phyloP scores from a whole-genome alignment of 805 yeast genomes.

The Ogataea populi-albae region DNA sequence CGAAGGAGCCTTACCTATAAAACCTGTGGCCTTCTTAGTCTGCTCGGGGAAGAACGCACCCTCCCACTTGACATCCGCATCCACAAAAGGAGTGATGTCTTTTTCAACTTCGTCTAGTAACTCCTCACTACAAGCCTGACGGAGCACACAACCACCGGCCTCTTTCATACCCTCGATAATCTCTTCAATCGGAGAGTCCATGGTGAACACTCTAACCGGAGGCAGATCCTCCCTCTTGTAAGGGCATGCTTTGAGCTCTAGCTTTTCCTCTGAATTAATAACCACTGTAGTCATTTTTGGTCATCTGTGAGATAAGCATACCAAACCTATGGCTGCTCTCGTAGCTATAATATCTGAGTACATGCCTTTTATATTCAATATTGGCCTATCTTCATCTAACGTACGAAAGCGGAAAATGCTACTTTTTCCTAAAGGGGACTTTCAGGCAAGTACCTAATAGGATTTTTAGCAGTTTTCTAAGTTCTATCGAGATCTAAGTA shows the following conservation, averaged over 20 bases:
- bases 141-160: constrained; percentile 27
- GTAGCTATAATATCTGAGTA: too few relatives aligned
- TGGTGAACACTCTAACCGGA: constrained; percentile 8
- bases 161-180: constrained; percentile 17
- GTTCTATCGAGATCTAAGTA: too few relatives aligned
- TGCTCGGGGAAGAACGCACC: constrained; percentile 25
- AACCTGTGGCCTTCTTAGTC: constrained; percentile 25
- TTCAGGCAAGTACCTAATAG: too few relatives aligned
- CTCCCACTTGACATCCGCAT: constrained; percentile 24
- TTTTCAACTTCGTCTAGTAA: constrained; percentile 15
- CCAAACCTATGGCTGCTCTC: too few relatives aligned
- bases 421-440: too few relatives aligned
- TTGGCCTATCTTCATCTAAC: too few relatives aligned
- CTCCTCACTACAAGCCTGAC: constrained; percentile 16
- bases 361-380: too few relatives aligned
- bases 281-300: constrained; percentile 1
- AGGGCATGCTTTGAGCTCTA: constrained; percentile 2
- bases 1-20: constrained; percentile 21
- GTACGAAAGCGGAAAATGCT: too few relatives aligned
- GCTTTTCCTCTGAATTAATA: background rate
- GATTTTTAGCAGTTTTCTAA: too few relatives aligned
- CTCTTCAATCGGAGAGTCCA: constrained; percentile 12
- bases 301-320: too few relatives aligned
- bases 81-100: constrained; percentile 25
- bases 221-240: constrained; percentile 4